A percentile compares a stretch with the other conserved stretches of the same genome.
Evolutionary conservation across 768 basidiomycete genomes (phyloP).

Genomic region (Collybia sp.): DNA sequence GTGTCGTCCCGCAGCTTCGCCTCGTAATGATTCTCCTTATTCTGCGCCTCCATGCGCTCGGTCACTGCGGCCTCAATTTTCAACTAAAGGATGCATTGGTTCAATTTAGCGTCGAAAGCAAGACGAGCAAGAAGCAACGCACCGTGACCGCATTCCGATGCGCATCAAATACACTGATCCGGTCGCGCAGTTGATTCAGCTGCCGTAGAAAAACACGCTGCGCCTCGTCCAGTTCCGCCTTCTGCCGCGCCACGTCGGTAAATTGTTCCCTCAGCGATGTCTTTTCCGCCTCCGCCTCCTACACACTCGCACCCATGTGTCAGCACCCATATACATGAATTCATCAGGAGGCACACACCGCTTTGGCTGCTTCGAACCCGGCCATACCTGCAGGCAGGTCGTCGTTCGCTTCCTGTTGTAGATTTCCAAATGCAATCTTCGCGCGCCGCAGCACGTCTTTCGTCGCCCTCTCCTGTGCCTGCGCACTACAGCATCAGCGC

Average conservation of each 20-base stretch:
- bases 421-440: slow-evolving; percentile 21
- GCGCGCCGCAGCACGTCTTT: slow-evolving; percentile 13
- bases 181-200: slow-evolving; percentile 38
- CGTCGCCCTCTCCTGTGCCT: slow-evolving; percentile 21
- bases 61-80: slow-evolving; percentile 45
- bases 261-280: slow-evolving; percentile 43
- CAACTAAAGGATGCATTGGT: slow-evolving; percentile 32
- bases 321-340: neutral
- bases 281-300: slow-evolving; percentile 59
- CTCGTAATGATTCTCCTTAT: slow-evolving; percentile 39
- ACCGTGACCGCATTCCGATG: slow-evolving; percentile 40
- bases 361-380: slow-evolving; percentile 48
- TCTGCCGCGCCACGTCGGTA: slow-evolving; percentile 36
- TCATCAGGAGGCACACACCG: slow-evolving; percentile 42
- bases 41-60: slow-evolving; percentile 46
- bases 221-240: slow-evolving; percentile 39
- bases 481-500: neutral
- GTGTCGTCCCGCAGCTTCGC: slow-evolving; percentile 50
- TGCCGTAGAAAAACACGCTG: slow-evolving; percentile 39
- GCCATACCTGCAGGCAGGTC: slow-evolving; percentile 63
- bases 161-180: slow-evolving; percentile 49
- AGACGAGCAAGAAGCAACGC: slow-evolving; percentile 10
- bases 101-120: neutral
- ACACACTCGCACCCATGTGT: neutral
- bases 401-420: slow-evolving; percentile 63